Base-by-base conservation (phyloP, 805 yeast genomes). In the Nakazawaea ambrosiae region DNA sequence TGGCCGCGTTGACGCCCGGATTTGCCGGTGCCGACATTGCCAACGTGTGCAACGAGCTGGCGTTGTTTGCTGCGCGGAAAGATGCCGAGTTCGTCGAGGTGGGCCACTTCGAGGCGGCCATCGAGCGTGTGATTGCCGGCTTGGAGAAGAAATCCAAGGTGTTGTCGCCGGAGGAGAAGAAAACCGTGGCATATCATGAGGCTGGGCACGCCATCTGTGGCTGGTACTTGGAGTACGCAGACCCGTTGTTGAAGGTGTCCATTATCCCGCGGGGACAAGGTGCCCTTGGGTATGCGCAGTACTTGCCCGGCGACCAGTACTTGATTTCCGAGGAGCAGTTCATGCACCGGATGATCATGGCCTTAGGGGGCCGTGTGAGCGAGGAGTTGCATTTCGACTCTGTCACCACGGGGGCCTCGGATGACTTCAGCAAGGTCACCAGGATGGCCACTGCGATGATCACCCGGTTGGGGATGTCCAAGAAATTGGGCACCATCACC, bases 181-280 rank as follows among this genome's bases (percentile, higher is more conserved):
- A 69, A 45, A 78, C 87, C 20, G 96, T 94, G 40, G 98, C 98
- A 1, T 92, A 83, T 53, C 98, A 94, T 57, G 99, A 92, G 60
- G 98, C 99, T 3, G 99, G 98, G 4, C 98, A 94, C 61, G 98
- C 99, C 9, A 76, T 92, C 43, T 89, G 97, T 60, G 98, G 98
- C 10, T 92, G 98, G 99, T 88, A 68, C 54, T 70, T 92, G 52
- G 75, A 84, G 58, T 73, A 73, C 58, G 96, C 97, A 2, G 96
- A 90, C 55, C 98, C 98, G 6, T 66, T 94, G 40, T 68, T 92
- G 43, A 92, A 92, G 66, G 98, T 92, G 15, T 86, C 97, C 12
- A 92, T 94, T 50, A 86, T 92, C 44, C 98, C 99, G 28, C 75
- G 97, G 51, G 97, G 97, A 12, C 92, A 83, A 61, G 96, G 95